Evolutionary conservation across 495 filamentous ascomycete genomes (phyloP), one percentile per base, ranked within the genome.

Genomic region (Penicillium coprophilum): DNA sequence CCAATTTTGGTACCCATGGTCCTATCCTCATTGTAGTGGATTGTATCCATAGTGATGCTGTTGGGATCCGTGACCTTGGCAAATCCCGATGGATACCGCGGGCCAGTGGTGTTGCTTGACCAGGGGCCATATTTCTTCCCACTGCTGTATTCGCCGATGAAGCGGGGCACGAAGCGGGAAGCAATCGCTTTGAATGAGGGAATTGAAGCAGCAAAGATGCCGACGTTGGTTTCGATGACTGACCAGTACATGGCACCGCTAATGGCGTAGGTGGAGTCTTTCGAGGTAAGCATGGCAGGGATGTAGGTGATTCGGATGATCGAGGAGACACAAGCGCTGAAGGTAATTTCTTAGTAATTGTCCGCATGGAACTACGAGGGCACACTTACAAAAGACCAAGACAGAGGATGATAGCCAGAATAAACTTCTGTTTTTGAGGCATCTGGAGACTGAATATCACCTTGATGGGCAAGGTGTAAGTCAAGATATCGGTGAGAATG

Each of bases 401-500:
- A 20, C 70, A 71, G 45, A 77, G 73, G 32, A 75, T 77, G 19
- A 72, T 43, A 0, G 55, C 51, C 2, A 76, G 58, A 1, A 60
- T 68, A 30, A 74, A 59, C 56, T 77, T 70, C 48, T 72, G 63
- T 49, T 78, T 78, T 31, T 57, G 56, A 6, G 68, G 68, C 50
- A 71, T 62, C 12, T 67, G 68, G 4, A 72, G 71, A 39, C 66
- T 71, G 60, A 67, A 70, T 49, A 70, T 71, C 23, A 71, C 69
- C 19, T 63, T 67, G 47, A 77, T 61, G 2, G 76, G 74, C 23
- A 87, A 65, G 4, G 74, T 65, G 50, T 85, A 73, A 40, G 82
- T 80, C 56, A 78, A 61, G 0, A 80, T 24, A 57, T 87, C 82
- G 7, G 82, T 72, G 12, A 78, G 34, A 21, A 87, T 79, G 60